These are phyloP conservation scores for Cutaneotrichosporon mucoides DNA, from an alignment of 1,284 basidiomycete genomes.

Conservation along the genomic window DNA sequence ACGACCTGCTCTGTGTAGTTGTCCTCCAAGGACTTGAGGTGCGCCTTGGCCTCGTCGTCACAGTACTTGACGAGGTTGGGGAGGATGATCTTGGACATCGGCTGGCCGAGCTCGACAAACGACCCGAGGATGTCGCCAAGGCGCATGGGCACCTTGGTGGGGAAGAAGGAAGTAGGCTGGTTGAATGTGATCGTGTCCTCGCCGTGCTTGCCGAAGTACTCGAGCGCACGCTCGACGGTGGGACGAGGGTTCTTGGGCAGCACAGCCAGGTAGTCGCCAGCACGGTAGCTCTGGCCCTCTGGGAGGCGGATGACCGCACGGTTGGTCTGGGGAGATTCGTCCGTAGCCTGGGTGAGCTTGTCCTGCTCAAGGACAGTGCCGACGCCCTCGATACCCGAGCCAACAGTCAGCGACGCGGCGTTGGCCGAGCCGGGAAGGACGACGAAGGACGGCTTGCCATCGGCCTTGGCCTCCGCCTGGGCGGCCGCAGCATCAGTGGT, in stretches of 20 bases:
- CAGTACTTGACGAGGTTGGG: slow-evolving; percentile 14
- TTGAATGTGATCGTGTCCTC: slow-evolving; percentile 23
- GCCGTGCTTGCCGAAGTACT: slow-evolving; percentile 11
- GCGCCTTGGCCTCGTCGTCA: slow-evolving; percentile 4
- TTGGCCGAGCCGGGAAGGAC: slow-evolving; percentile 12
- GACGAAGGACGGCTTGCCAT: neutral
- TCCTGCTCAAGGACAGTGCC: slow-evolving; percentile 16
- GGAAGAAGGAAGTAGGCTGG: slow-evolving; percentile 35
- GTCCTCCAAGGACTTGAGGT: slow-evolving; percentile 12
- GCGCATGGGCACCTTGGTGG: slow-evolving; percentile 48
- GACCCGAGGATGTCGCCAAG: slow-evolving; percentile 49
- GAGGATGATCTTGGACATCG: slow-evolving; percentile 25
- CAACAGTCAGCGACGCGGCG: slow-evolving; percentile 6
- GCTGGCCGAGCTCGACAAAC: slow-evolving; percentile 53
- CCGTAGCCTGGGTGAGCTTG: slow-evolving; percentile 13
- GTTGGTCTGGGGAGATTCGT: slow-evolving; percentile 16
- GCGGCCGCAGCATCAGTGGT: neutral
- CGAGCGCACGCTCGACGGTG: slow-evolving; percentile 10
- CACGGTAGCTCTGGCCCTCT: slow-evolving; percentile 49
- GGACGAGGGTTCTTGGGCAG: slow-evolving; percentile 21
- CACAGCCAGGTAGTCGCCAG: slow-evolving; percentile 56
- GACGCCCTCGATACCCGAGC: slow-evolving; percentile 14
- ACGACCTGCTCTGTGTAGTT: slow-evolving; percentile 25
- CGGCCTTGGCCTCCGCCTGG: neutral
- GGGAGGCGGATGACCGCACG: slow-evolving; percentile 54